Conservation (phyloP, 331 rosid genomes). For the Rhamnella rubrinervis region DNA sequence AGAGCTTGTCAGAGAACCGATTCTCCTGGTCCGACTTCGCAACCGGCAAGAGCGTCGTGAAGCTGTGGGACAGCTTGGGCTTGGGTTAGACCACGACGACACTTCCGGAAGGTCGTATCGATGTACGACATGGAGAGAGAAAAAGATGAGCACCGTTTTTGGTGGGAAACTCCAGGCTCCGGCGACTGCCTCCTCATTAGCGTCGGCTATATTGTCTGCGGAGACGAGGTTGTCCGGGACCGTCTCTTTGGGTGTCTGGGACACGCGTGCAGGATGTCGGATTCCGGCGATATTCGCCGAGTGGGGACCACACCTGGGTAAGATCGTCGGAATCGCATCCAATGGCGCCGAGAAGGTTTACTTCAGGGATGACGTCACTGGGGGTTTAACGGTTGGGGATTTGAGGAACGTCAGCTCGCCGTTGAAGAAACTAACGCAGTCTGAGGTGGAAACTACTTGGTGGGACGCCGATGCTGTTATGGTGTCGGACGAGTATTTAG, state of each 20-base stretch:
- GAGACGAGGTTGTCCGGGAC: constrained; percentile 25
- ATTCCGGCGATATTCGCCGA: constrained; percentile 64
- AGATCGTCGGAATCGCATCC: constrained; percentile 42
- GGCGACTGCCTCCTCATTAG: constrained; percentile 1
- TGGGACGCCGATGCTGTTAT: constrained; percentile 55
- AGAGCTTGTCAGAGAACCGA: constrained; percentile 37
- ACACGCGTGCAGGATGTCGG: constrained; percentile 57
- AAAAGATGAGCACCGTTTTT: constrained; percentile 10
- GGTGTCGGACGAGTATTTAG: constrained; percentile 29
- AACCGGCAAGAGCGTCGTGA: constrained; percentile 66
- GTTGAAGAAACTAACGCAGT: constrained; percentile 41
- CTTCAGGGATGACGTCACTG: constrained; percentile 45
- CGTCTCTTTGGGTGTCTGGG: constrained; percentile 55
- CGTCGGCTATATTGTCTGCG: constrained; percentile 18
- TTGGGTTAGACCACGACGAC: constrained; percentile 42
- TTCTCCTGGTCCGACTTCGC: constrained; percentile 64
- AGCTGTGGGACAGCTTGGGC: constrained; percentile 76
- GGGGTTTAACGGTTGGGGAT: constrained; percentile 57
- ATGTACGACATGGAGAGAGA: constrained; percentile 27
- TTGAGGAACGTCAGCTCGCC: constrained; percentile 62
- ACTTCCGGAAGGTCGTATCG: constrained; percentile 30
- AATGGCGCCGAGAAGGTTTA: constrained; percentile 65
- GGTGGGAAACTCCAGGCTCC: constrained; percentile 10
- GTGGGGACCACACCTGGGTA: constrained; percentile 68
- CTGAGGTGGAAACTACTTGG: constrained; percentile 59